Evolutionary conservation across 2,329 filamentous ascomycete species (phyloP).

Genomic region (Amauroascus niger): DNA sequence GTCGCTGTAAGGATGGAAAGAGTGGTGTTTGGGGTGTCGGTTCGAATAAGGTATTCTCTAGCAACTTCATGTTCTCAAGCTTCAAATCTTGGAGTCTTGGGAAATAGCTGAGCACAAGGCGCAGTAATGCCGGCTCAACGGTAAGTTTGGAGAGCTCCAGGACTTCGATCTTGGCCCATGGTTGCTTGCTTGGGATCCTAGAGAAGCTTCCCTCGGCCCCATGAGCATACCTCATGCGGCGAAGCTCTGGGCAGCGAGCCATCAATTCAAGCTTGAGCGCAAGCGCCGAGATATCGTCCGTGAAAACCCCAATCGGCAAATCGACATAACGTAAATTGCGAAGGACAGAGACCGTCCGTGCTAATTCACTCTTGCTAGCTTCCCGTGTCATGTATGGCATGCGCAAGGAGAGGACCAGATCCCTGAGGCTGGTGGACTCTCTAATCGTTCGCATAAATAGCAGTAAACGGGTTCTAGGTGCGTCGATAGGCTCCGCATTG

Average conservation of each 20-base stretch:
- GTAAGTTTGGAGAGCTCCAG: constrained; percentile 33
- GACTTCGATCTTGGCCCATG: constrained; percentile 36
- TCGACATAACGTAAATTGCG: constrained; percentile 84
- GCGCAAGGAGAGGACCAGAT: constrained; percentile 68
- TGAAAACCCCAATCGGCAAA: constrained; percentile 77
- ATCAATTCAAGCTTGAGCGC: constrained; percentile 76
- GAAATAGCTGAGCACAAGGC: constrained; percentile 60
- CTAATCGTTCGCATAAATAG: constrained; percentile 74
- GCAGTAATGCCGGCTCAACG: constrained; percentile 41
- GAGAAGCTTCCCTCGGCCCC: constrained; percentile 73
- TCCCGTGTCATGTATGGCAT: constrained; percentile 92
- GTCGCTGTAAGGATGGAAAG: constrained; percentile 63
- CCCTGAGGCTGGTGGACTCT: constrained; percentile 61
- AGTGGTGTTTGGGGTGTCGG: constrained; percentile 56
- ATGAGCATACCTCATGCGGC: constrained; percentile 76
- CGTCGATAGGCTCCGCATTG: constrained; percentile 71
- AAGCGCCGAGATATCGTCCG: constrained; percentile 64
- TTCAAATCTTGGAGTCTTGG: constrained; percentile 62
- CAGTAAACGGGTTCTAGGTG: constrained; percentile 63
- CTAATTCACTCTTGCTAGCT: constrained; percentile 71
- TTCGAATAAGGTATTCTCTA: constrained; percentile 69
- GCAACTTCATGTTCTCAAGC: constrained; percentile 56
- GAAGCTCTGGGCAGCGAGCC: constrained; percentile 68
- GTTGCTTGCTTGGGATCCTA: constrained; percentile 49
- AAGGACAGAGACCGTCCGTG: constrained; percentile 72